Base-by-base conservation (phyloP, 2,329 filamentous ascomycete genomes). In the Phialophora verrucosa region DNA sequence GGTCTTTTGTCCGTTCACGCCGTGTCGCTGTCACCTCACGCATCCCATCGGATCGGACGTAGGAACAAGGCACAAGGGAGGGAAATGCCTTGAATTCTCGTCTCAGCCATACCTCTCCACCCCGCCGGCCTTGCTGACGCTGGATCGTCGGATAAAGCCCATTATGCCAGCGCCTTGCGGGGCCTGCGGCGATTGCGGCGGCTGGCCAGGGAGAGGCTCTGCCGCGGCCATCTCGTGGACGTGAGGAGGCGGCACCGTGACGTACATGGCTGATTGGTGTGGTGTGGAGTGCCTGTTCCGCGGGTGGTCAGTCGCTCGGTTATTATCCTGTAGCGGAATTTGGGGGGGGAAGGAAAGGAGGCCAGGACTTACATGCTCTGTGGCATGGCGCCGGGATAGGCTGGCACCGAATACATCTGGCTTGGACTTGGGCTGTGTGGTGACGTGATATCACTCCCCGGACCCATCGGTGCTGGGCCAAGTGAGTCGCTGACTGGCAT, bases 61-160 rank as follows among this genome's bases (percentile, higher is more conserved):
- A 8, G 17, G 17, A 20, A 44, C 14, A 25, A 25, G 23, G 23
- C 1, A 25, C 23, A 25, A 25, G 23, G n/a, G n/a, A 5, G 17
- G 38, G 17, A 44, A n/a, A 6, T n/a, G 12, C 12, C 35, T 42
- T 17, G 23, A 17, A 4, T 42, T 17, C 35, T 42, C 35, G 12
- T 7, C 47, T 67, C 53, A 69, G n/a, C 67, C 61, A 58, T 69
- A 69, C n/a, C 67, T 66, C 51, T 69, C 67, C 23, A 66, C 67
- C 1, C 63, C 66, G 4, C 55, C 47, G 10, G 50, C 49, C 29
- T 69, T 69, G 23, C 31, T 32, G 8, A 62, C 56, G 58, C 67
- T 67, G 20, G 60, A 64, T 29, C 67, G 49, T 7, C 64, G 66
- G 20, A 68, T 66, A 47, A 65, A 67, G 35, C 62, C 62, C 47